Conservation (phyloP, 116 monocot genomes). For the Trichopus zeylanicus region DNA sequence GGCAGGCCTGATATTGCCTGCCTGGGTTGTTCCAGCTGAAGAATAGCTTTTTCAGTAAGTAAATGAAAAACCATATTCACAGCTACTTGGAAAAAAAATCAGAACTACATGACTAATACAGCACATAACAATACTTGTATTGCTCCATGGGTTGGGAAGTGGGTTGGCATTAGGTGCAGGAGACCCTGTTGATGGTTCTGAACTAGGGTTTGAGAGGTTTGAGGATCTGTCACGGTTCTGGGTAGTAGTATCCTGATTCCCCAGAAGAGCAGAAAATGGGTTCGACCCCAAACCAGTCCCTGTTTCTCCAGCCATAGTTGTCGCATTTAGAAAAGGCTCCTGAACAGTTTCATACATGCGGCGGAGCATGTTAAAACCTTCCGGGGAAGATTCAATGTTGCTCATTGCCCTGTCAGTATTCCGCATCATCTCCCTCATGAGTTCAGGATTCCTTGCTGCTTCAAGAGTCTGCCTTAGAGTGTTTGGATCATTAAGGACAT, state of each 20-base stretch:
- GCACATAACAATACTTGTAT: constrained; percentile 23
- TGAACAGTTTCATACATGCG: constrained; percentile 96
- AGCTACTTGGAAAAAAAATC: background rate
- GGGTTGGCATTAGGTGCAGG: constrained; percentile 90
- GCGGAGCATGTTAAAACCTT: constrained; percentile 89
- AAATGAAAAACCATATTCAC: no score
- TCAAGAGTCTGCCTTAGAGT: constrained; percentile 66
- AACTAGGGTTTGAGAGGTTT: constrained; percentile 32
- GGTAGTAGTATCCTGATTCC: constrained; percentile 44
- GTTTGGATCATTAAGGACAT: constrained; percentile 76
- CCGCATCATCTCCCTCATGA: constrained; percentile 93
- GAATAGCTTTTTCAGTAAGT: constrained; percentile 5
- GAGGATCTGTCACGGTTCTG: constrained; percentile 28
- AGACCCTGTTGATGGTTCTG: constrained; percentile 36
- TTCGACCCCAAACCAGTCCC: constrained; percentile 50
- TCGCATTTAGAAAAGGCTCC: constrained; percentile 92
- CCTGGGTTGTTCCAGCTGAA: constrained; percentile 35
- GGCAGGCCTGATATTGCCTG: constrained; percentile 28
- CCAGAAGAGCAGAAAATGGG: constrained; percentile 75
- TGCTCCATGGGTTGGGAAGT: constrained; percentile 91
- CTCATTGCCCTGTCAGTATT: constrained; percentile 95
- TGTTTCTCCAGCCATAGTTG: constrained; percentile 63
- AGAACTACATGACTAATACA: background rate
- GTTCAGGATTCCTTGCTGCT: constrained; percentile 79
- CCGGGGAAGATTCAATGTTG: constrained; percentile 86